Percentiles rank a stretch among this genome's conserved stretches.
phyloP scores from a whole-genome alignment of 345 rosid genomes.

The Euphorbia tirucalli region DNA sequence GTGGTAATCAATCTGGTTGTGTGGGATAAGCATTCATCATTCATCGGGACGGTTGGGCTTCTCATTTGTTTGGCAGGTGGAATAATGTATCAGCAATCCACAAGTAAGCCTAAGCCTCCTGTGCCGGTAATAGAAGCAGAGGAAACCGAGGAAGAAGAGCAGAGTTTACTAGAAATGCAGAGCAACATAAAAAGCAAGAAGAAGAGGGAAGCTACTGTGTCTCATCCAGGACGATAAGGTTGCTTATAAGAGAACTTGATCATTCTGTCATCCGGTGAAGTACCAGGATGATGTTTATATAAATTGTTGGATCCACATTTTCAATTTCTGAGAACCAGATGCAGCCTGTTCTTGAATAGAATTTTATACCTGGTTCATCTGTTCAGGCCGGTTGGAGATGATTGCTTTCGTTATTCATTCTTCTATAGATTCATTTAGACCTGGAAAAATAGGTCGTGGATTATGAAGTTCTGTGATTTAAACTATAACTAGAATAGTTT shows the following conservation, averaged over 20 bases:
- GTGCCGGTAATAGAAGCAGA: constrained; percentile 37
- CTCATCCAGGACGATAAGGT: constrained; percentile 13
- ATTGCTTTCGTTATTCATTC: neutral
- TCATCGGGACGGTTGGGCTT: constrained; percentile 77
- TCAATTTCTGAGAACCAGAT: neutral
- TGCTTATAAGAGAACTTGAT: neutral
- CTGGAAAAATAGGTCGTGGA: neutral
- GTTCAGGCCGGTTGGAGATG: neutral
- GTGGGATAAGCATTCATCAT: constrained; percentile 93
- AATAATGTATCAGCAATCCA: constrained; percentile 83
- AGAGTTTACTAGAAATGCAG: constrained; percentile 72
- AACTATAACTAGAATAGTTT: neutral
- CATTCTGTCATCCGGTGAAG: neutral
- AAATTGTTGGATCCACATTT: neutral
- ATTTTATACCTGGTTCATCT: neutral
- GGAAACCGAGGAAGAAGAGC: constrained; percentile 63
- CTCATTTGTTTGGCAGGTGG: constrained; percentile 93
- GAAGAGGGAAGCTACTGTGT: constrained; percentile 30
- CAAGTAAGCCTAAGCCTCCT: constrained; percentile 58
- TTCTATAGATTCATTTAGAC: neutral
- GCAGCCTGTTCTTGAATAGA: too few relatives aligned
- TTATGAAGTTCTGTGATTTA: neutral
- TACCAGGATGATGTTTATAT: neutral
- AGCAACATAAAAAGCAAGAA: constrained; percentile 33
- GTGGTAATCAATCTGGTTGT: constrained; percentile 78